These are phyloP conservation scores for Nakazawaea pomicola DNA, from an alignment of 805 yeast species.

Conservation along the genomic window DNA sequence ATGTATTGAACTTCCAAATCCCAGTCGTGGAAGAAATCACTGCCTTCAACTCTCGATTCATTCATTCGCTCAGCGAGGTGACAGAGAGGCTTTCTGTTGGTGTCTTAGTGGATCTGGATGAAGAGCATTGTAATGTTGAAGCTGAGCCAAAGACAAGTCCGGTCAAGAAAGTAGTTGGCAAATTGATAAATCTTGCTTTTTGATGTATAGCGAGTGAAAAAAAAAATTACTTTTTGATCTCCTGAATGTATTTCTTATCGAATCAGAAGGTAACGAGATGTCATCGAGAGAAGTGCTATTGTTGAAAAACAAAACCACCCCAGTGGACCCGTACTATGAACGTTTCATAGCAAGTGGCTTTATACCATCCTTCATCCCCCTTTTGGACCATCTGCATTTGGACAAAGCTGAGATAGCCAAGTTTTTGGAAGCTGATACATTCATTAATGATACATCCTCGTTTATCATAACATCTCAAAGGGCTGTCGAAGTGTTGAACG, in stretches of 20 bases:
- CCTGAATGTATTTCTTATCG: background rate
- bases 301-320: conserved; percentile 67
- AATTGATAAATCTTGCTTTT: background rate
- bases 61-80: no score
- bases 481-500: conserved; percentile 76
- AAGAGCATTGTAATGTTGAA: no score
- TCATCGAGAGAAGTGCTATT: conserved; percentile 34
- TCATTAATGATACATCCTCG: conserved; percentile 36
- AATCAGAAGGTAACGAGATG: background rate
- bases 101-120: no score
- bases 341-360: conserved; percentile 31
- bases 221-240: background rate
- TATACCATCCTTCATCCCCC: conserved; percentile 60
- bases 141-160: no score
- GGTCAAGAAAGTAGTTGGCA: background rate
- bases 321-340: conserved; percentile 61
- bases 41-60: no score
- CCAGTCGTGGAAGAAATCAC: no score
- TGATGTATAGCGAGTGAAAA: background rate
- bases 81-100: no score
- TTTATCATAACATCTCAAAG: conserved; percentile 85
- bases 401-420: conserved; percentile 39
- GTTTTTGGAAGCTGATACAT: conserved; percentile 39
- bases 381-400: conserved; percentile 60
- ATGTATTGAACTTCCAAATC: no score